Conservation (phyloP, 1,139 yeast genomes). For the Debaryomycetaceae sp. region DNA sequence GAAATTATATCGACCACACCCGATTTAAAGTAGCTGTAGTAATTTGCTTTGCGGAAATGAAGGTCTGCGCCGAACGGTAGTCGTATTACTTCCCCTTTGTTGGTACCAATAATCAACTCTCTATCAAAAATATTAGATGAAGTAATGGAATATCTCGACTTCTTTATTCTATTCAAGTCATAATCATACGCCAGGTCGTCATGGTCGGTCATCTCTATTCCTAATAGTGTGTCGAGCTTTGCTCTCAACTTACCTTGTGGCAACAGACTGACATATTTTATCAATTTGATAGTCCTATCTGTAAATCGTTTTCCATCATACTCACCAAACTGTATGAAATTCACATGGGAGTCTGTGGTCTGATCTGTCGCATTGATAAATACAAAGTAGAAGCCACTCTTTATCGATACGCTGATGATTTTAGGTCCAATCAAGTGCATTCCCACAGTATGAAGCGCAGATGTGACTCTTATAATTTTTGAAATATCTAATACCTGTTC, state of each 20-base stretch:
- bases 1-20: neutral
- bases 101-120: constrained; percentile 5
- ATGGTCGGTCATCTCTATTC: neutral
- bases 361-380: neutral
- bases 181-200: neutral
- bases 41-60: neutral
- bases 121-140: constrained; percentile 1
- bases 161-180: neutral
- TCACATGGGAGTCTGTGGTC: neutral
- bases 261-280: neutral
- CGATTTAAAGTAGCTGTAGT: neutral
- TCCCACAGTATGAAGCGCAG: neutral
- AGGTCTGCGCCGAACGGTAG: neutral
- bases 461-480: neutral
- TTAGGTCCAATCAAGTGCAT: neutral
- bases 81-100: constrained; percentile 3
- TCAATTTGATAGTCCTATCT: neutral
- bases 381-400: neutral
- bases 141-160: constrained; percentile 1
- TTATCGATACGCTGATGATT: neutral
- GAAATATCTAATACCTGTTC: neutral
- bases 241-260: neutral
- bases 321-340: neutral
- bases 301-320: neutral
- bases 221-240: neutral